A percentile compares a stretch with the other conserved stretches of the same genome.
These are phyloP conservation scores for Neopestalotiopsis clavispora DNA, from an alignment of 2,329 filamentous ascomycete genomes.

Conservation along the genomic window DNA sequence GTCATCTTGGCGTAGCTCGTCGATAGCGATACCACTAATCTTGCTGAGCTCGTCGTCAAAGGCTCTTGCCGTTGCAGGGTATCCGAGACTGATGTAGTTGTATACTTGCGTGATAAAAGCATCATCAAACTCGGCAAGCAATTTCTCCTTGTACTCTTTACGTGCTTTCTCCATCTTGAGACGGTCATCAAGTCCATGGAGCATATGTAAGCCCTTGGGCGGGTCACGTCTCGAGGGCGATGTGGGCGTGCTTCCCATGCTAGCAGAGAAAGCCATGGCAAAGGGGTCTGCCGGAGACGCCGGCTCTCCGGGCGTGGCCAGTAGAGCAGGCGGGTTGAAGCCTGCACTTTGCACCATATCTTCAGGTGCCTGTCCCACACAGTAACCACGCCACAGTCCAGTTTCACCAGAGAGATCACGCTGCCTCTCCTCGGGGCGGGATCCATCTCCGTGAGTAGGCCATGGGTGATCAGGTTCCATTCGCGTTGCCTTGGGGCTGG, in stretches of 20 bases:
- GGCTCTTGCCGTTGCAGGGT: slow-evolving; percentile 80
- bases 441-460: slow-evolving; percentile 48
- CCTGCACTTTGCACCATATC: slow-evolving; percentile 45
- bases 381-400: slow-evolving; percentile 81
- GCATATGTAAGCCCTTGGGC: slow-evolving; percentile 51
- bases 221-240: slow-evolving; percentile 31
- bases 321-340: slow-evolving; percentile 51
- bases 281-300: slow-evolving; percentile 48
- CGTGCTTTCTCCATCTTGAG: slow-evolving; percentile 54
- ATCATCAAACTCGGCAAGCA: slow-evolving; percentile 75
- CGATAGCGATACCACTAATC: slow-evolving; percentile 73
- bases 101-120: slow-evolving; percentile 93
- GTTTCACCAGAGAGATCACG: slow-evolving; percentile 61
- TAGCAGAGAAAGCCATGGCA: slow-evolving; percentile 44
- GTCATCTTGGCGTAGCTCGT: slow-evolving; percentile 75
- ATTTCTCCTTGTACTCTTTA: slow-evolving; percentile 57
- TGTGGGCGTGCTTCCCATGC: slow-evolving; percentile 38
- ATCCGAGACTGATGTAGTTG: slow-evolving; percentile 93
- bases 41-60: slow-evolving; percentile 87
- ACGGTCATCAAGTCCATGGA: slow-evolving; percentile 57
- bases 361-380: slow-evolving; percentile 46
- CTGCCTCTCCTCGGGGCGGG: slow-evolving; percentile 51
- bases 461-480: slow-evolving; percentile 78
- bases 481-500: slow-evolving; percentile 82
- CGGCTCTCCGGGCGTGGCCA: slow-evolving; percentile 46